Percentiles rank a stretch among this genome's conserved stretches.
These are phyloP conservation scores for Metschnikowia dekortorum DNA, from an alignment of 805 yeast genomes.

Conservation along the genomic window DNA sequence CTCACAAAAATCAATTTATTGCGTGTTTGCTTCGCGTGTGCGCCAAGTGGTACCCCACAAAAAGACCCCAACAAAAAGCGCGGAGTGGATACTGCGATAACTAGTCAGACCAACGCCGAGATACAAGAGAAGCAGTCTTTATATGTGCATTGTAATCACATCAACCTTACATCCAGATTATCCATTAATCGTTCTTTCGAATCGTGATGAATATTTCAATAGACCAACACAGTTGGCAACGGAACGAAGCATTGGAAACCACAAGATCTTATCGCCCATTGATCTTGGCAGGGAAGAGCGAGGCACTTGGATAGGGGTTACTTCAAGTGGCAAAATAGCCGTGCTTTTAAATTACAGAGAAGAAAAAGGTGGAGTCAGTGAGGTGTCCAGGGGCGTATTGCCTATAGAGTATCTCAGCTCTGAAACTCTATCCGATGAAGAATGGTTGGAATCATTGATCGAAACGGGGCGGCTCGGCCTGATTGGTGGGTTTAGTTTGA, in stretches of 20 bases:
- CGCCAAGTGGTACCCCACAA: background rate
- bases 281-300: conserved; percentile 70
- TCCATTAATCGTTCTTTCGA: conserved; percentile 72
- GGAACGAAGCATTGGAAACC: conserved; percentile 28
- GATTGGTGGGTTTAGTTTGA: conserved; percentile 61
- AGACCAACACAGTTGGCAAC: conserved; percentile 66
- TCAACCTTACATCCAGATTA: conserved; percentile 68
- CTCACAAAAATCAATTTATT: background rate
- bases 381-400: conserved; percentile 50
- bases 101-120: background rate
- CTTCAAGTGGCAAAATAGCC: conserved; percentile 55
- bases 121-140: background rate
- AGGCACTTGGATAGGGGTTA: conserved; percentile 91
- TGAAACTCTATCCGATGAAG: conserved; percentile 22
- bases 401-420: conserved; percentile 44
- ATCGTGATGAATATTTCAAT: conserved; percentile 79
- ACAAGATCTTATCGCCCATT: conserved; percentile 55
- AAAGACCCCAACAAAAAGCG: background rate
- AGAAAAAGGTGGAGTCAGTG: conserved; percentile 23
- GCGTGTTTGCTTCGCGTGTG: background rate
- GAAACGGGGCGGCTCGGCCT: conserved; percentile 12
- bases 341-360: conserved; percentile 75
- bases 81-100: background rate
- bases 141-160: conserved; percentile 77
- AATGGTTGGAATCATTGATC: conserved; percentile 41